Conservation (phyloP, 768 basidiomycete genomes). For the Mycena belliarum region DNA sequence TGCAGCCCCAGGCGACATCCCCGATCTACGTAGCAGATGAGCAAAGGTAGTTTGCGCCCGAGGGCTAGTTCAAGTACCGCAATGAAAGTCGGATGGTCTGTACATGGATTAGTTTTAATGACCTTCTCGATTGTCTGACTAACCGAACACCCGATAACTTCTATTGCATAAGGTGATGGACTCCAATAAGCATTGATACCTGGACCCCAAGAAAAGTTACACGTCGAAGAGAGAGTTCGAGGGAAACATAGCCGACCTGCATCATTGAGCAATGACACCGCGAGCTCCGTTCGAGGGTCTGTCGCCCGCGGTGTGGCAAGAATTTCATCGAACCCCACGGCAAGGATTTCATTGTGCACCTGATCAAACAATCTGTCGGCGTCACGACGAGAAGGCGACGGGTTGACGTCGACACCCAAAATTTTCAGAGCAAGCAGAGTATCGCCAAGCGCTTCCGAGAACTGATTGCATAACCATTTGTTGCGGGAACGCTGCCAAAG, state of each 20-base stretch:
- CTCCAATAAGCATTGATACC: conserved; percentile 77
- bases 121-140: conserved; percentile 21
- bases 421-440: conserved; percentile 59
- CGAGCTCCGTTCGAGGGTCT: conserved; percentile 60
- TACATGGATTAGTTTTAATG: background rate
- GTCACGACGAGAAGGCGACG: conserved; percentile 51
- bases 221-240: background rate
- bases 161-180: conserved; percentile 53
- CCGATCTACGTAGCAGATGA: conserved; percentile 44
- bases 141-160: conserved; percentile 68
- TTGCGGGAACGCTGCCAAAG: conserved; percentile 64
- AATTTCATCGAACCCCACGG: conserved; percentile 70
- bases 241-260: conserved; percentile 48
- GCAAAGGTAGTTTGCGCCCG: no score
- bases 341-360: conserved; percentile 70
- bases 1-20: conserved; percentile 69
- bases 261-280: conserved; percentile 67
- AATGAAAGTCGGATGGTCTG: conserved; percentile 68
- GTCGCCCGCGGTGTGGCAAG: conserved; percentile 61
- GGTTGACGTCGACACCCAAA: conserved; percentile 62
- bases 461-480: conserved; percentile 61
- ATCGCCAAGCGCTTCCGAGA: conserved; percentile 55
- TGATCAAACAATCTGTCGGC: conserved; percentile 68
- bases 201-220: conserved; percentile 24
- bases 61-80: no score